Conservation (phyloP, 192 early-diverging fungal genomes). For the Chytriomyces confervae region DNA sequence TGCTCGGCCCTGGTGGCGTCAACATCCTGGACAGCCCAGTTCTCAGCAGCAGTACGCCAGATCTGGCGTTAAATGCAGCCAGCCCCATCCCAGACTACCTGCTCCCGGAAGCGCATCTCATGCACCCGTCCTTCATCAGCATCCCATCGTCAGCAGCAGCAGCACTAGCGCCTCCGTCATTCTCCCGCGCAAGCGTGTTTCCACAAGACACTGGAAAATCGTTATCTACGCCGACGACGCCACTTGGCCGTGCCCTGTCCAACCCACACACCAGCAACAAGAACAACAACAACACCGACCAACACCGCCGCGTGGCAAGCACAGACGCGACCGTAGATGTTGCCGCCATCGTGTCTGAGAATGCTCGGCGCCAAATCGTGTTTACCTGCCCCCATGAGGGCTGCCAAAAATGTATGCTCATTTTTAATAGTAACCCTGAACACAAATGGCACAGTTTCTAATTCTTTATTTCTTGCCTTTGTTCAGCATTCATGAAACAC, state of each 20-base stretch:
- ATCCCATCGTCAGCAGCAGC: background rate
- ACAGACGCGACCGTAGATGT: background rate
- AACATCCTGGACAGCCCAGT: conserved; percentile 11
- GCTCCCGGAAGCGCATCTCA: background rate
- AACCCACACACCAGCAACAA: background rate
- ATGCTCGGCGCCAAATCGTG: background rate
- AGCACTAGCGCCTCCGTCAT: background rate
- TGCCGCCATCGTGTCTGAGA: background rate
- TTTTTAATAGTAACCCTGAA: background rate
- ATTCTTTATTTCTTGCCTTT: too few relatives aligned
- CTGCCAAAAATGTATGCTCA: background rate
- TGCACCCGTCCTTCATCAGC: too few relatives aligned
- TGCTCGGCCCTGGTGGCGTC: conserved; percentile 12
- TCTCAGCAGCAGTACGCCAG: background rate
- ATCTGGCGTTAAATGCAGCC: background rate
- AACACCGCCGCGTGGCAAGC: background rate
- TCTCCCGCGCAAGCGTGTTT: too few relatives aligned
- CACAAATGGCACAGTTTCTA: background rate
- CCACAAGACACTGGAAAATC: too few relatives aligned
- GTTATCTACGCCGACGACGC: too few relatives aligned
- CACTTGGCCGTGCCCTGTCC: background rate
- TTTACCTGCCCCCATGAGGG: background rate
- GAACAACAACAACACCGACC: background rate
- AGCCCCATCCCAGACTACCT: background rate
- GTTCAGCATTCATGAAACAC: background rate